Conservation (phyloP, 768 basidiomycete species). For the Kwoniella newhampshirensis region DNA sequence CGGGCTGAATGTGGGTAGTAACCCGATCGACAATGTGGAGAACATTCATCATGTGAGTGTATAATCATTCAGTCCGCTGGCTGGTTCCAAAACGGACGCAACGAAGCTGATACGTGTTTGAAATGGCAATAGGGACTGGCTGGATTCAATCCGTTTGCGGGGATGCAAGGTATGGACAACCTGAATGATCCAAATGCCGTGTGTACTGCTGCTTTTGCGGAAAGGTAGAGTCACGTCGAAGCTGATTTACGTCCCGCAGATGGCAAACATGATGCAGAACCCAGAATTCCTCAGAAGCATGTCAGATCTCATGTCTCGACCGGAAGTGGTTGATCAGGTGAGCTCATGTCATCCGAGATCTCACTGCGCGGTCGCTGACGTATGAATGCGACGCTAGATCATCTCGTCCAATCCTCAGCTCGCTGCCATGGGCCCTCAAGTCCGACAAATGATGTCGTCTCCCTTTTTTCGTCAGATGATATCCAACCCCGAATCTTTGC, state of each 20-base stretch:
- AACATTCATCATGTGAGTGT: constrained; percentile 46
- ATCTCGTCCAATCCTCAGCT: constrained; percentile 78
- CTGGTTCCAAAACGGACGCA: too few relatives aligned
- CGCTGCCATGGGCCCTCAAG: constrained; percentile 72
- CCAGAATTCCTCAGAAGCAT: constrained; percentile 80
- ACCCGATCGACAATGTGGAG: constrained; percentile 58
- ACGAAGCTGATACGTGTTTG: too few relatives aligned
- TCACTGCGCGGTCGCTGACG: neutral
- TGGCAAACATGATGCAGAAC: constrained; percentile 76
- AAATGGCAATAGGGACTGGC: constrained; percentile 36
- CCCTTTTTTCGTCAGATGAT: constrained; percentile 70
- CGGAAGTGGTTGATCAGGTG: constrained; percentile 75
- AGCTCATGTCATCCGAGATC: constrained; percentile 3
- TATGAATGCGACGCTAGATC: constrained; percentile 52
- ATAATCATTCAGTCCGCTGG: too few relatives aligned
- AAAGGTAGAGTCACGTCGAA: neutral
- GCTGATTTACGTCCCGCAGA: constrained; percentile 54
- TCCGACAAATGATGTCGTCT: constrained; percentile 70
- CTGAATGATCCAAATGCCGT: constrained; percentile 93
- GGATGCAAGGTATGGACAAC: constrained; percentile 74
- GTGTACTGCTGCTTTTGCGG: constrained; percentile 36
- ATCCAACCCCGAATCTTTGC: constrained; percentile 43
- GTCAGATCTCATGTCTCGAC: constrained; percentile 79
- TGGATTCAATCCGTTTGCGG: constrained; percentile 81
- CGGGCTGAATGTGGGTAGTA: constrained; percentile 76